Conservation (phyloP, 257 asterid genomes). For the Craterostigma plantagineum region DNA sequence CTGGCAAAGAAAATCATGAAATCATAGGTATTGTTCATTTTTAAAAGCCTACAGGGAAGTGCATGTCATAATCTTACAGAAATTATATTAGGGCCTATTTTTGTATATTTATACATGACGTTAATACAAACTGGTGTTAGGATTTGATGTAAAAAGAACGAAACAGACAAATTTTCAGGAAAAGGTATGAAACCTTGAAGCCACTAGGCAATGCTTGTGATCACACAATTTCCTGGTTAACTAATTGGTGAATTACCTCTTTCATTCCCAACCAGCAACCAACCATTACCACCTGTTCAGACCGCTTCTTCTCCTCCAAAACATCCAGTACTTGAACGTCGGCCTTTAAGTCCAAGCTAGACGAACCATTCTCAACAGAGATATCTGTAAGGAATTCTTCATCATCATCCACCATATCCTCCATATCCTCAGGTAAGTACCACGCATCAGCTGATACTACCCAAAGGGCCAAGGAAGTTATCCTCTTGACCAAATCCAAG, state of each 20-base stretch:
- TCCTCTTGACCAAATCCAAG: slow-evolving; percentile 65
- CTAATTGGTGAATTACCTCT: slow-evolving; percentile 42
- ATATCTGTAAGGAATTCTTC: slow-evolving; percentile 29
- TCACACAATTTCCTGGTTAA: slow-evolving; percentile 1
- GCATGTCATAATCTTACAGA: too few species aligned
- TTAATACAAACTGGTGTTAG: too few species aligned
- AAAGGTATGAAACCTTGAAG: too few species aligned
- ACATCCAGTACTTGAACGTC: slow-evolving; percentile 20
- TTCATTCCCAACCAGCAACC: slow-evolving; percentile 99
- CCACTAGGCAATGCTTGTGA: neutral
- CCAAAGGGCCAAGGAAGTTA: slow-evolving; percentile 88
- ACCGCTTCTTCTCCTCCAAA: slow-evolving; percentile 26
- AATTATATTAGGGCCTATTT: too few species aligned
- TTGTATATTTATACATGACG: too few species aligned
- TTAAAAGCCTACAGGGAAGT: too few species aligned
- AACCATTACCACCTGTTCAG: slow-evolving; percentile 88
- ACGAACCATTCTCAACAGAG: slow-evolving; percentile 22
- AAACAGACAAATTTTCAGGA: too few species aligned
- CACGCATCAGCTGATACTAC: slow-evolving; percentile 90
- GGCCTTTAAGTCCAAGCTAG: slow-evolving; percentile 18
- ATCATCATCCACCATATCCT: slow-evolving; percentile 64
- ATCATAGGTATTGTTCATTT: slow-evolving; percentile 1
- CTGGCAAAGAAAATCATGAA: slow-evolving; percentile 23
- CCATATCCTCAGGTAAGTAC: slow-evolving; percentile 75
- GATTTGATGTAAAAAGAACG: too few species aligned